Evolutionary conservation across 306 rosid genomes (phyloP).

Genomic region (Canavalia ensiformis): DNA sequence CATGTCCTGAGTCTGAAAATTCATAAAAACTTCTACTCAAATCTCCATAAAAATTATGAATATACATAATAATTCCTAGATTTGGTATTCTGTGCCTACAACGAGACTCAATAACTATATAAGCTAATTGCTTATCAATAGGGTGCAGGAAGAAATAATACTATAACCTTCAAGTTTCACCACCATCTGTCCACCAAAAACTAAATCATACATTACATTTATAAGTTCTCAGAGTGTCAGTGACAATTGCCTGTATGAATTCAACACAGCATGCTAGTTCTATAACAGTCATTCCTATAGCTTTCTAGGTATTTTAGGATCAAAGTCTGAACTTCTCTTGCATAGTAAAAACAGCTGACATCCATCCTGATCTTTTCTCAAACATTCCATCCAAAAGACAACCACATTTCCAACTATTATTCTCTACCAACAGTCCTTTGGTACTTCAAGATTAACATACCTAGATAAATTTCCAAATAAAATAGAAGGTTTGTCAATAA

Average conservation of each 20-base stretch:
- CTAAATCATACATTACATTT: constrained; percentile 14
- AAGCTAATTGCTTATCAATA: constrained; percentile 38
- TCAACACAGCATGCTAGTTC: background rate
- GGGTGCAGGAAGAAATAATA: background rate
- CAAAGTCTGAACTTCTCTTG: constrained; percentile 22
- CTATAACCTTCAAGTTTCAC: constrained; percentile 27
- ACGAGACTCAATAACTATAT: constrained; percentile 27
- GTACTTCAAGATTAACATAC: constrained; percentile 39
- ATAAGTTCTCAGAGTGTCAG: background rate
- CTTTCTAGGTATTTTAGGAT: constrained; percentile 12
- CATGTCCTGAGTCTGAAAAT: constrained; percentile 73
- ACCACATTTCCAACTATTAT: constrained; percentile 9
- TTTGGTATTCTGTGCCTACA: constrained; percentile 2
- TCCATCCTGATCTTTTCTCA: constrained; percentile 12
- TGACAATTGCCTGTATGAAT: constrained; percentile 5
- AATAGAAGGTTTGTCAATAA: constrained; percentile 17
- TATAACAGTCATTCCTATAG: constrained; percentile 14
- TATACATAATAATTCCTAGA: constrained; percentile 33
- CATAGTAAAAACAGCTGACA: constrained; percentile 2
- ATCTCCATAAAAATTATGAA: constrained; percentile 31
- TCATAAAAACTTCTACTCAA: constrained; percentile 40
- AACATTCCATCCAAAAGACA: background rate
- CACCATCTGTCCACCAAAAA: constrained; percentile 19
- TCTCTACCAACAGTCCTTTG: constrained; percentile 11
- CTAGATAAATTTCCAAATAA: constrained; percentile 29